phyloP scores from a whole-genome alignment of 495 filamentous ascomycete species.

The Penicillium flavigenum region DNA sequence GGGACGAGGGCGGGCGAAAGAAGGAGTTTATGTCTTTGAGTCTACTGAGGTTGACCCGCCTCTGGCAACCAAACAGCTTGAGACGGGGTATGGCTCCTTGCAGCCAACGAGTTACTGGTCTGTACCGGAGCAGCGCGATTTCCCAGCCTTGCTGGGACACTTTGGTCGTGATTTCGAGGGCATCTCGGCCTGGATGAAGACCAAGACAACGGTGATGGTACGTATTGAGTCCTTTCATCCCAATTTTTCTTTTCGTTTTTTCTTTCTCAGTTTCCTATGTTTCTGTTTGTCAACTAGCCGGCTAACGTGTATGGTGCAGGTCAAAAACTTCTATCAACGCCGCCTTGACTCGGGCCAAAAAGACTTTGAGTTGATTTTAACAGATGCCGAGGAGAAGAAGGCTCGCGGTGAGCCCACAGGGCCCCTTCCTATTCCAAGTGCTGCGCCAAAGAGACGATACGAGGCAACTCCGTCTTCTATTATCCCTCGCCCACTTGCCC shows the following conservation, averaged over 20 bases:
- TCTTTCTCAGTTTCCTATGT: background rate
- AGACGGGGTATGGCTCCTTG: slow-evolving; percentile 47
- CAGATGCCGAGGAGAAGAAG: slow-evolving; percentile 68
- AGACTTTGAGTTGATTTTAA: slow-evolving; percentile 67
- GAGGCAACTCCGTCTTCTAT: slow-evolving; percentile 56
- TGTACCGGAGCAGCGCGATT: slow-evolving; percentile 83
- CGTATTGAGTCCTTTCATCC: slow-evolving; percentile 17
- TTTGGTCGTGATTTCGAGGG: slow-evolving; percentile 87
- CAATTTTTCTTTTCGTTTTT: slow-evolving; percentile 16
- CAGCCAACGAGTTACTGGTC: slow-evolving; percentile 96
- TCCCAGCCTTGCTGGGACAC: slow-evolving; percentile 69
- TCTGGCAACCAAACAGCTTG: slow-evolving; percentile 29
- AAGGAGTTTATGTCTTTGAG: slow-evolving; percentile 44
- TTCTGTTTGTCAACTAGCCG: background rate
- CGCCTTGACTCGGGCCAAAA: slow-evolving; percentile 67
- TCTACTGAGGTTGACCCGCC: slow-evolving; percentile 41
- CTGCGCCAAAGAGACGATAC: slow-evolving; percentile 59
- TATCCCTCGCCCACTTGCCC: slow-evolving; percentile 59
- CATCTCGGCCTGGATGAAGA: slow-evolving; percentile 83
- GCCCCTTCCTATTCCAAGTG: slow-evolving; percentile 61
- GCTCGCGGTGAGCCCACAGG: slow-evolving; percentile 67
- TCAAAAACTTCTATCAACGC: slow-evolving; percentile 88
- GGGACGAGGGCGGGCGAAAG: slow-evolving; percentile 38
- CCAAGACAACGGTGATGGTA: slow-evolving; percentile 95
- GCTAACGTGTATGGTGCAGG: slow-evolving; percentile 54